Evolutionary conservation across 1,284 basidiomycete genomes (phyloP), one percentile per base, ranked within the genome.

Genomic region (Ganoderma resinaceum): DNA sequence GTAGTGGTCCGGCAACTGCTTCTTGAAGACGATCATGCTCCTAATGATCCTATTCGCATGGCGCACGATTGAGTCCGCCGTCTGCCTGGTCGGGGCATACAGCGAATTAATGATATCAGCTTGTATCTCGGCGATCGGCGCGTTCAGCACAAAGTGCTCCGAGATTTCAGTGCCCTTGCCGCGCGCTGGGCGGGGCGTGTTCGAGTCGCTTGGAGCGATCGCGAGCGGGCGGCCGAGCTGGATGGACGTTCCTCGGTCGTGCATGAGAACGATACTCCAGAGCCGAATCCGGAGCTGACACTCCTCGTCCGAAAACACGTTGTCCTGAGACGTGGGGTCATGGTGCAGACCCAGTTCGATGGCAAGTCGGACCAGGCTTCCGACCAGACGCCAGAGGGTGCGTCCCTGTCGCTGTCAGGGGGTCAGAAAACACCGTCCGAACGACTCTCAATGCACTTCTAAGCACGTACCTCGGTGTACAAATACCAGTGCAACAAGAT

Each of bases 401-500:
- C 92, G 88, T 46, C 93, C 93, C 86, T 93, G 92, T 74, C 93
- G 89, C 93, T 95, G 75, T 33, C 23, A 66, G 33, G 73, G 65
- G 40, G 68, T 75, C 60, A 68, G 61, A 42, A 46, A 62, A 55
- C 31, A 38, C 53, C 12, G 33, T 20, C 7, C 35, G 61, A 60
- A 61, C 68, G 6, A 74, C 49, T 70, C 16, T 65, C 31, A 35
- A 20, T 43, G 62, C 23, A 35, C 31, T 31, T 20, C 61, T 43
- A 59, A 58, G 20, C 29, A 77, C 86, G 69, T 72, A 92, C 93
- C 85, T 95, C 93, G 26, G 91, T 93, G 74, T 95, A 95, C 26
- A 95, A 83, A 79, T 94, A 94, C 93, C 92, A 95, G 66, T 95
- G 93, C 49, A 95, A 79, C 9, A 95, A 79, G 37, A 94, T 93